Conservation (phyloP, 1,139 yeast species). For the Debaryomycetaceae sp. region DNA sequence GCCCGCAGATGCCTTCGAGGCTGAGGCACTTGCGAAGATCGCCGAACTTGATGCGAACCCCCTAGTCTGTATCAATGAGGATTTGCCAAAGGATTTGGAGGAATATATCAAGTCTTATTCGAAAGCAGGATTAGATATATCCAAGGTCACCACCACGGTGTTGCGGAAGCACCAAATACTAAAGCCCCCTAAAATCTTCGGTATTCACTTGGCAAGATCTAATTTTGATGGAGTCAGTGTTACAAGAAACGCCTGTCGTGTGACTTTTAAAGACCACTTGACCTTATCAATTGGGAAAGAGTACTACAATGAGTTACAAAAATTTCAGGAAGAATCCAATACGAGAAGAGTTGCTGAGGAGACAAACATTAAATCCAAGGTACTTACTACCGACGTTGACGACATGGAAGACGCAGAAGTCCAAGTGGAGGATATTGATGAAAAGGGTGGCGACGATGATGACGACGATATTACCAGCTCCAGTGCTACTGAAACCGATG, state of each 20-base stretch:
- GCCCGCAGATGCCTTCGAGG: constrained; percentile 11
- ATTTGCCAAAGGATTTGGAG: constrained; percentile 43
- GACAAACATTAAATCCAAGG: constrained; percentile 17
- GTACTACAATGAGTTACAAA: constrained; percentile 34
- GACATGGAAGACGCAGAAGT: constrained; percentile 44
- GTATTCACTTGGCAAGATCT: constrained; percentile 80
- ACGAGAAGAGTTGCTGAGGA: constrained; percentile 15
- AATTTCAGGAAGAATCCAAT: constrained; percentile 24
- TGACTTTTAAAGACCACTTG: constrained; percentile 57
- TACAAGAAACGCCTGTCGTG: constrained; percentile 72
- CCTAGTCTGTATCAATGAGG: constrained; percentile 56
- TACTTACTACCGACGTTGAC: constrained; percentile 40
- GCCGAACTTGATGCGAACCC: constrained; percentile 24
- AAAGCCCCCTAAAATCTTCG: constrained; percentile 65
- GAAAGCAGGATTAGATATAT: constrained; percentile 39
- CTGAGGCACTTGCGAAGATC: constrained; percentile 23
- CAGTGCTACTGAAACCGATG: constrained; percentile 11
- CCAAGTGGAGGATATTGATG: constrained; percentile 40
- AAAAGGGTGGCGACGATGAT: constrained; percentile 27
- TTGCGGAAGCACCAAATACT: constrained; percentile 58
- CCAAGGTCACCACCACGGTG: constrained; percentile 56
- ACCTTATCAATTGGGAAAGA: constrained; percentile 47
- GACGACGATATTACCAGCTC: constrained; percentile 20
- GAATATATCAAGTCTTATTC: constrained; percentile 43
- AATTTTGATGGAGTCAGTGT: constrained; percentile 68